A percentile compares a stretch with the other conserved stretches of the same genome.
These are phyloP conservation scores for Ceratocystis diversiconidia DNA, from an alignment of 2,329 filamentous ascomycete genomes.

Conservation along the genomic window DNA sequence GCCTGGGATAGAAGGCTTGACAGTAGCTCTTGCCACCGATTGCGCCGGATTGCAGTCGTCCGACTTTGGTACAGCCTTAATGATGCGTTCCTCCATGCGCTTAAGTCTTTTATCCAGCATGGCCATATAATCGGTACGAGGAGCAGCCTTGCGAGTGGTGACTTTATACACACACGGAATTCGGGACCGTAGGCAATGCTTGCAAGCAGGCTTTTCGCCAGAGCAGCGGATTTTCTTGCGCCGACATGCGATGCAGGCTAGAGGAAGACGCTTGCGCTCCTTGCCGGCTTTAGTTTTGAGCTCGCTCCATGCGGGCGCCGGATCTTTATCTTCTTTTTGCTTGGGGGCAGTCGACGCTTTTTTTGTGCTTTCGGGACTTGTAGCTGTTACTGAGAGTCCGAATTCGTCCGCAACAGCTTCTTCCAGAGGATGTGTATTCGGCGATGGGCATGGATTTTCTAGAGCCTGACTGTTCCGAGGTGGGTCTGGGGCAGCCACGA, in stretches of 20 bases:
- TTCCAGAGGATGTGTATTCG: slow-evolving; percentile 35
- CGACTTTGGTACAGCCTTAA: slow-evolving; percentile 83
- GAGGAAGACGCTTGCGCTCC: slow-evolving; percentile 78
- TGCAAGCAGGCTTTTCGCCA: slow-evolving; percentile 93
- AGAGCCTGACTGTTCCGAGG: slow-evolving; percentile 30
- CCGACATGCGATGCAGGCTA: slow-evolving; percentile 90
- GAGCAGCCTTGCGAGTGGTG: slow-evolving; percentile 83
- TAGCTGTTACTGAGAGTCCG: slow-evolving; percentile 28
- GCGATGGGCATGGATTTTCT: slow-evolving; percentile 28
- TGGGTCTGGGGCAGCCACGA: slow-evolving; percentile 8
- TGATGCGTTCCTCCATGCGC: slow-evolving; percentile 94
- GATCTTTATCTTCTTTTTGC: slow-evolving; percentile 42
- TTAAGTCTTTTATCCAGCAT: slow-evolving; percentile 95
- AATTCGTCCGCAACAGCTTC: slow-evolving; percentile 46
- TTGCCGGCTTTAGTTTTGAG: slow-evolving; percentile 88
- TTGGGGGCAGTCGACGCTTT: slow-evolving; percentile 36
- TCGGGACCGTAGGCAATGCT: slow-evolving; percentile 81
- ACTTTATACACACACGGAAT: slow-evolving; percentile 98
- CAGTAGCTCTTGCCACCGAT: slow-evolving; percentile 60
- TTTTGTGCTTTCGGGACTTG: slow-evolving; percentile 25
- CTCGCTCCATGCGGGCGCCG: slow-evolving; percentile 60
- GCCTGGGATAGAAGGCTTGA: slow-evolving; percentile 61
- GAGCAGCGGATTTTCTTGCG: slow-evolving; percentile 97
- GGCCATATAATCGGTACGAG: slow-evolving; percentile 95
- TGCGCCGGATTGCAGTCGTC: slow-evolving; percentile 39